These are phyloP conservation scores for Tulasnella sp. DNA, from an alignment of 768 basidiomycete genomes.

Conservation along the genomic window DNA sequence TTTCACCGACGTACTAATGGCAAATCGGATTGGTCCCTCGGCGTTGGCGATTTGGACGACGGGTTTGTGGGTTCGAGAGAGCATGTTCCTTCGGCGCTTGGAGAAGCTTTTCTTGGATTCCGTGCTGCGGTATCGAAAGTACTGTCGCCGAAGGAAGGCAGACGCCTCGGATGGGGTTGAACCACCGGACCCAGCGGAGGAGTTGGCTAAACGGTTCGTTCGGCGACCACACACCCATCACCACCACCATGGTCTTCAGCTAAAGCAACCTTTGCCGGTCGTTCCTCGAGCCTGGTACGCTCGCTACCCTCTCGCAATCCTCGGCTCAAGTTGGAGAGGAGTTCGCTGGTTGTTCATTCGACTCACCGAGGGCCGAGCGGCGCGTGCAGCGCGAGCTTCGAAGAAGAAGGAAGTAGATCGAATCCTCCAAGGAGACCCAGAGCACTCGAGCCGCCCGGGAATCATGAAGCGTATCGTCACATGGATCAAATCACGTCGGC, in stretches of 20 bases:
- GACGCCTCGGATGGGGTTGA: neutral
- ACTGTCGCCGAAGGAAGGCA: neutral
- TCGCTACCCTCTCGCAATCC: neutral
- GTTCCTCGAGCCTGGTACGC: neutral
- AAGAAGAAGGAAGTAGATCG: neutral
- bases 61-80: conserved; percentile 26
- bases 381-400: neutral
- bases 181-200: neutral
- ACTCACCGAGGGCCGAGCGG: neutral
- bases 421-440: neutral
- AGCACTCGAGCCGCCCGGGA: neutral
- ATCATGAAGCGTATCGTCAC: neutral
- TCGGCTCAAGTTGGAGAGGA: conserved; percentile 3
- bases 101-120: conserved; percentile 7
- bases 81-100: conserved; percentile 20
- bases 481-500: neutral
- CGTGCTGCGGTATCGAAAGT: neutral
- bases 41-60: conserved; percentile 25
- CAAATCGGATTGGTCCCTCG: conserved; percentile 54
- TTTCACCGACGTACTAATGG: conserved; percentile 85
- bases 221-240: neutral
- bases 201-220: neutral
- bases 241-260: neutral
- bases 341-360: neutral
- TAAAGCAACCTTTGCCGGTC: neutral